Conservation (phyloP, 176 grass and related monocot genomes). For the Canna indica region DNA sequence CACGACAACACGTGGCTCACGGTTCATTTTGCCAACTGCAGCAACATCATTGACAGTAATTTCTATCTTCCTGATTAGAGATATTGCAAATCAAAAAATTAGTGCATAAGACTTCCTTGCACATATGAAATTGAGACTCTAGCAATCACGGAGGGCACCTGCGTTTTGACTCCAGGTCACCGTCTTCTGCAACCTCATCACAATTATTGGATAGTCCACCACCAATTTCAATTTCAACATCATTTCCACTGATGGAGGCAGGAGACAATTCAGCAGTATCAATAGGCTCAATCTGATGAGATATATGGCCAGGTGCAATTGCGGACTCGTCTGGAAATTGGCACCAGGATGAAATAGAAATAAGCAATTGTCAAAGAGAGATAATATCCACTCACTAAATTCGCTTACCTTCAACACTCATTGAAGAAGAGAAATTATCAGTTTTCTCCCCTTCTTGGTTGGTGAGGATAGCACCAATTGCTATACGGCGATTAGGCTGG, state of each 20-base stretch:
- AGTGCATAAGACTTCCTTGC: neutral
- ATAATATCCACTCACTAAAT: neutral
- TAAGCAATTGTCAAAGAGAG: slow-evolving; percentile 8
- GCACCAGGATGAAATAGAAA: neutral
- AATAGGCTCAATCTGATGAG: slow-evolving; percentile 40
- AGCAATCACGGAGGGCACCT: slow-evolving; percentile 32
- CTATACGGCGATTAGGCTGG: slow-evolving; percentile 49
- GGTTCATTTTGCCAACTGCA: slow-evolving; percentile 73
- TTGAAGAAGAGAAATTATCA: slow-evolving; percentile 27
- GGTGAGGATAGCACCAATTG: slow-evolving; percentile 39
- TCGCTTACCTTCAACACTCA: slow-evolving; percentile 48
- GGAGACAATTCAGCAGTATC: slow-evolving; percentile 33
- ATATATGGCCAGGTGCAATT: slow-evolving; percentile 28
- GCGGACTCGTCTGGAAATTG: slow-evolving; percentile 53
- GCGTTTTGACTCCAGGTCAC: slow-evolving; percentile 74
- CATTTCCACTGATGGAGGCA: slow-evolving; percentile 53
- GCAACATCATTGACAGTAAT: slow-evolving; percentile 53
- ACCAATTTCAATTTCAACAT: slow-evolving; percentile 58
- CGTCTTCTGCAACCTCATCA: slow-evolving; percentile 54
- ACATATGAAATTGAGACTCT: neutral
- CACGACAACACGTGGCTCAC: slow-evolving; percentile 91
- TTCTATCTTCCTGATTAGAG: slow-evolving; percentile 77
- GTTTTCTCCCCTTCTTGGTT: slow-evolving; percentile 56
- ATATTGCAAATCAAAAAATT: slow-evolving; percentile 5
- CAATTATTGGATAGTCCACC: slow-evolving; percentile 52